A percentile compares a stretch with the other conserved stretches of the same genome.
These are phyloP conservation scores for Forsythia viridissima DNA, from an alignment of 257 asterid species.

Conservation along the genomic window DNA sequence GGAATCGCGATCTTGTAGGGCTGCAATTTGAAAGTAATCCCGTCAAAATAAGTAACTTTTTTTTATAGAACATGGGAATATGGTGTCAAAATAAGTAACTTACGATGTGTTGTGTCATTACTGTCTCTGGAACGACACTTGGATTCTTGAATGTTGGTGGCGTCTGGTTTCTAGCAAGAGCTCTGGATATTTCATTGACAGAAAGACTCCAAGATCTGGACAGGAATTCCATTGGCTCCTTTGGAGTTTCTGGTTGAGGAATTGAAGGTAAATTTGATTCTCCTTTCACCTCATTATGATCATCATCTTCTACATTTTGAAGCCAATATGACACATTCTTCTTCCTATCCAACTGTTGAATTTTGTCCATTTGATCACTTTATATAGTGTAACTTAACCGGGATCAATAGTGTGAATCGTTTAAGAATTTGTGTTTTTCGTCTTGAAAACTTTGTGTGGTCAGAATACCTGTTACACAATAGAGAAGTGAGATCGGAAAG, in stretches of 20 bases:
- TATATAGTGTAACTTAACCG: neutral
- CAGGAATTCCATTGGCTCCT: constrained; percentile 82
- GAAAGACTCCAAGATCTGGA: constrained; percentile 90
- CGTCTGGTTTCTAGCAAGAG: constrained; percentile 52
- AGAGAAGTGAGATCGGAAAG: neutral
- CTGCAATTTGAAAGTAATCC: constrained; percentile 26
- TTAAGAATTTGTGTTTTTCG: neutral
- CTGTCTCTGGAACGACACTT: constrained; percentile 34
- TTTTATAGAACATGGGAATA: too few species aligned
- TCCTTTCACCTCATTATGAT: constrained; percentile 26
- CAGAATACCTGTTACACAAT: neutral
- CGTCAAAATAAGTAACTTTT: too few species aligned
- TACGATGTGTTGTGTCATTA: constrained; percentile 36
- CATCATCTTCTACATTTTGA: constrained; percentile 39
- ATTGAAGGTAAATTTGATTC: constrained; percentile 42
- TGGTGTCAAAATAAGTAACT: constrained; percentile 20
- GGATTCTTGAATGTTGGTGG: constrained; percentile 42
- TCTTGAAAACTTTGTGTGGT: neutral
- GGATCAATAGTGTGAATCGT: neutral
- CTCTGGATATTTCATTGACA: constrained; percentile 69
- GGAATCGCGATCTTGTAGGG: constrained; percentile 33
- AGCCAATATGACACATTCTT: constrained; percentile 45
- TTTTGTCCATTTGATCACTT: constrained; percentile 37
- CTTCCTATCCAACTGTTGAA: constrained; percentile 35
- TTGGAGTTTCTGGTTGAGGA: constrained; percentile 81